Evolutionary conservation across 2,329 filamentous ascomycete species (phyloP), one percentile per base, ranked within the genome.

Genomic region (Anthostomella pinea): DNA sequence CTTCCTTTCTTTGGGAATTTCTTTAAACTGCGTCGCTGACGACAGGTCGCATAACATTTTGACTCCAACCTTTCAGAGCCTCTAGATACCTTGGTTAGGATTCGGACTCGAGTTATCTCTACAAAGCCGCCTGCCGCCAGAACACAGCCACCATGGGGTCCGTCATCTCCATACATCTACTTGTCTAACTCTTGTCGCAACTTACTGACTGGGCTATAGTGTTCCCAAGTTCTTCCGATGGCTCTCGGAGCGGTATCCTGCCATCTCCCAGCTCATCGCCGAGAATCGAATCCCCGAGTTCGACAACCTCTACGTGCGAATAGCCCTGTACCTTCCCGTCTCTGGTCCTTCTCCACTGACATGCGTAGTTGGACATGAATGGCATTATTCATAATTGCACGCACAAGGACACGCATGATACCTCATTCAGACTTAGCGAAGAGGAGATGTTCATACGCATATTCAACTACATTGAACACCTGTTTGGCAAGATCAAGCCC

Each of bases 391-490:
- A 98, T 67, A 98, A 98, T 65, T 98, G 93, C 65, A 98, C 93
- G 38, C 93, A 98, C 69, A 95, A 93, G 59, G 91, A 98, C 67
- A 84, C 87, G 16, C 90, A 94, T 59, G 90, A 91, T 60, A 81
- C 89, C 4, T 88, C 87, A 2, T 94, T 94, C 57, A 88, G 93
- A 37, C 83, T 97, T 67, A 91, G 85, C 39, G 94, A 98, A 64
- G 91, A 98, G 63, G 87, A 96, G 65, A 98, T 98, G 93, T 98
- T 98, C 61, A 96, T 98, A 52, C 86, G 89, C 40, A 98, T 98
- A 57, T 98, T 98, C 79, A 97, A 97, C 68, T 98, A 98, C 64
- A 98, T 98, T 51, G 93, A 98, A 66, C 93, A 98, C 69, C 68
- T 98, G 35, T 98, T 95, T 64, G 90, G 91, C 54, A 98, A 96